Base-by-base conservation (phyloP, 495 filamentous ascomycete genomes). In the Aspergillus coremiiformis region DNA sequence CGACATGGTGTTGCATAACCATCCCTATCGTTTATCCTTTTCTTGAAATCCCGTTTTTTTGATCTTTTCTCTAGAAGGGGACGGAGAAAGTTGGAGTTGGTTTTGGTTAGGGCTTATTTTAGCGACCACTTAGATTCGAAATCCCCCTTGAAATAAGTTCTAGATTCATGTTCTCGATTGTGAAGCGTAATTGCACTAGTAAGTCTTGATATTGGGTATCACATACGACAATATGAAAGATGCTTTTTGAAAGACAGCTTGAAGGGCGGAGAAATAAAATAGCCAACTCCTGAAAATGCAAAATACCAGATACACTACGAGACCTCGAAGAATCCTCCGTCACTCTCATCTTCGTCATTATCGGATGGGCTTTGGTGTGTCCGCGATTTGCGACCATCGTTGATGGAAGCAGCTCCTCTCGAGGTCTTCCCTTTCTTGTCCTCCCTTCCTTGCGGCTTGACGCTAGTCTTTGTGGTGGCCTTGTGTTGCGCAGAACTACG, bases 281-380 rank as follows among this genome's bases (percentile, higher is more conserved):
- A 33, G 42, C 19, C 48, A 56, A 58, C 59, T 62, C 55, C 55
- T 39, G 51, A 39, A 58, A 55, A 62, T 58, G 55, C 59, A 41
- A 42, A 55, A 60, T 62, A 59, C 58, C 58, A 54, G 48, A 26
- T 41, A 41, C 44, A 21, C 10, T 41, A 19, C 39, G 49, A 65
- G 49, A 64, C 58, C 51, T 72, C 69, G 27, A 72, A 83, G 63
- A 83, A 83, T 5, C 77, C 80, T 20, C 75, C 80, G 59, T 82
- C 80, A 57, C 77, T 81, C 7, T 74, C 73, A 0, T 78, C 75
- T 14, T 68, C 70, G 8, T 70, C 63, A 42, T 63, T 61, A 17
- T 45, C 37, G 48, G 37, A 21, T 21, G 37, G 17, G 19, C 17
- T 19, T 41, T 6, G 37, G 19, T 6, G 37, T 21, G 37, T 17